Conservation (phyloP, 2,329 filamentous ascomycete genomes). For the Immersiporthe knoxdaviesiana region DNA sequence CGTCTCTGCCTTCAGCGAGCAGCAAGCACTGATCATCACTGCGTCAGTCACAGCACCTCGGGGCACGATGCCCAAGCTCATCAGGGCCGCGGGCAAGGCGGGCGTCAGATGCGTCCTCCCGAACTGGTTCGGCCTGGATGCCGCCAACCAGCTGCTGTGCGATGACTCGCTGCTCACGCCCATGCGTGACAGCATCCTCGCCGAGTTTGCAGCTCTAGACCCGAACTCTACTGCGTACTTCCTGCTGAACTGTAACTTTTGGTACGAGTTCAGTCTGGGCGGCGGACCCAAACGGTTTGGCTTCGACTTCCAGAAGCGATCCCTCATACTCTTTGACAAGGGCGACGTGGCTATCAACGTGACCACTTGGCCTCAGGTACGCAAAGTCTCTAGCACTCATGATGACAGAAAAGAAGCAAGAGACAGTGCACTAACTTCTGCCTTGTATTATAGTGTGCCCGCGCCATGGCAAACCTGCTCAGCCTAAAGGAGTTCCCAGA, state of each 20-base stretch:
- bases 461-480: conserved; percentile 46
- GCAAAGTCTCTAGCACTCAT: background rate
- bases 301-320: conserved; percentile 34
- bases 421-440: background rate
- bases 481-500: conserved; percentile 43
- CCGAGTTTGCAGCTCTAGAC: conserved; percentile 42
- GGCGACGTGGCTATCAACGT: conserved; percentile 59
- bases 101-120: conserved; percentile 49
- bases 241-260: conserved; percentile 48
- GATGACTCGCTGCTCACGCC: conserved; percentile 20
- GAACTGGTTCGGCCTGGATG: conserved; percentile 42
- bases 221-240: conserved; percentile 38
- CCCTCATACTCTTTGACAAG: conserved; percentile 51
- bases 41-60: conserved; percentile 41
- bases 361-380: conserved; percentile 59
- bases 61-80: conserved; percentile 43
- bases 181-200: conserved; percentile 25
- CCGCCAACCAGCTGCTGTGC: conserved; percentile 18
- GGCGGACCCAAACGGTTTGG: conserved; percentile 33
- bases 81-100: conserved; percentile 47
- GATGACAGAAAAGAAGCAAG: background rate
- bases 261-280: conserved; percentile 56
- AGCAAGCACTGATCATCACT: conserved; percentile 45
- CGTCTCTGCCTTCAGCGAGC: conserved; percentile 35
- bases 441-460: conserved; percentile 35